phyloP scores from a whole-genome alignment of 1,284 basidiomycete species.

The Fomitiporia mediterranea region DNA sequence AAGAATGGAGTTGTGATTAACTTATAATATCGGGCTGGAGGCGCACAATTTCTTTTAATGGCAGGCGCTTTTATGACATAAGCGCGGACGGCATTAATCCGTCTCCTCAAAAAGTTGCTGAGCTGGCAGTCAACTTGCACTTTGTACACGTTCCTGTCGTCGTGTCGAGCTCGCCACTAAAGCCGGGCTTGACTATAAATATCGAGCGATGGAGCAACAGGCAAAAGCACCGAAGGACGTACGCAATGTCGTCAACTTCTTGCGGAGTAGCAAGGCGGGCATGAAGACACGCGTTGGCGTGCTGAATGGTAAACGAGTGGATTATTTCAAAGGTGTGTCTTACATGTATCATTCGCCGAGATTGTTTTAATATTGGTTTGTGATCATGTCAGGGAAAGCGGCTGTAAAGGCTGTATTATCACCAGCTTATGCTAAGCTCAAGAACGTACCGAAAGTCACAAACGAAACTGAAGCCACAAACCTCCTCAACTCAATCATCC shows the following conservation, averaged over 20 bases:
- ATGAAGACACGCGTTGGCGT: constrained; percentile 89
- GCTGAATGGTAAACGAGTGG: constrained; percentile 90
- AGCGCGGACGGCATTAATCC: neutral
- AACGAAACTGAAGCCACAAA: constrained; percentile 74
- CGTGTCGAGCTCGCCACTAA: neutral
- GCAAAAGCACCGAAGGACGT: constrained; percentile 77
- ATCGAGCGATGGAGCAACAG: constrained; percentile 15
- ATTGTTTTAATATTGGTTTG: constrained; percentile 8
- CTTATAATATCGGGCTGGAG: no score
- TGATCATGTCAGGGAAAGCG: constrained; percentile 65
- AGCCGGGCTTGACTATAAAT: neutral
- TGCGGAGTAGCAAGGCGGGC: constrained; percentile 80
- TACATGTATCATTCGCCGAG: neutral
- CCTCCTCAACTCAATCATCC: constrained; percentile 71
- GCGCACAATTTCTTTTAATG: no score
- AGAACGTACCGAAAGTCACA: constrained; percentile 75
- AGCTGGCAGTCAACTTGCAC: neutral
- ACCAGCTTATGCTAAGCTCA: constrained; percentile 86
- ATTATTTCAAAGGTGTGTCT: constrained; percentile 93
- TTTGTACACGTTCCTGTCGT: neutral
- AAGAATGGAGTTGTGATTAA: no score
- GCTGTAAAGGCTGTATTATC: constrained; percentile 90
- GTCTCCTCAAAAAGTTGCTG: neutral
- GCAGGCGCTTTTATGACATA: neutral
- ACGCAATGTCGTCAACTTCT: constrained; percentile 77